Evolutionary conservation across 805 yeast genomes (phyloP).

Genomic region (Starmerella gropengiesseri): DNA sequence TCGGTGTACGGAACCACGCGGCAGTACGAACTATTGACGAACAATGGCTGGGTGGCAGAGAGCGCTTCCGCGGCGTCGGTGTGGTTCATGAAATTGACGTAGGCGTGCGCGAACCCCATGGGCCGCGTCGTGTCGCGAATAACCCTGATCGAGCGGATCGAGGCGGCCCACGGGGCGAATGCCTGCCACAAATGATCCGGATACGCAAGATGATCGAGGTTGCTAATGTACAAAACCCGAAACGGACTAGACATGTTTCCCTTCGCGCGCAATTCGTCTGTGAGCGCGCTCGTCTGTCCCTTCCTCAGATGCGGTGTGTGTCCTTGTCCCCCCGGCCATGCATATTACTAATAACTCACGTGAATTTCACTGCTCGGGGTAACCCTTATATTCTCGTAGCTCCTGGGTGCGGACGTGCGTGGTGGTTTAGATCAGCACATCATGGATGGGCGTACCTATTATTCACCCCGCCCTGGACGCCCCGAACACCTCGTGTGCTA

Average conservation of each 20-base stretch:
- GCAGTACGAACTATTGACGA: slow-evolving; percentile 21
- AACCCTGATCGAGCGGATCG: slow-evolving; percentile 17
- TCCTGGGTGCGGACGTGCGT: too few species aligned
- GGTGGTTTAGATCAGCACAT: too few species aligned
- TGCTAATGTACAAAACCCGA: slow-evolving; percentile 22
- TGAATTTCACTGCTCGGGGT: too few species aligned
- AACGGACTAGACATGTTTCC: slow-evolving; percentile 6
- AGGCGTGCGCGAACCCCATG: slow-evolving; percentile 18
- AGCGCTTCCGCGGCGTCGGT: slow-evolving; percentile 19
- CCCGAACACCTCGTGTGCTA: too few species aligned
- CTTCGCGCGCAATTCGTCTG: slow-evolving; percentile 3
- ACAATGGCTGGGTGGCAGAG: slow-evolving; percentile 18
- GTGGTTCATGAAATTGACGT: slow-evolving; percentile 19
- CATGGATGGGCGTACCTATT: too few species aligned
- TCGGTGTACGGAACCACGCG: slow-evolving; percentile 19
- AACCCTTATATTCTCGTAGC: too few species aligned
- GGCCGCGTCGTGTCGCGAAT: slow-evolving; percentile 20
- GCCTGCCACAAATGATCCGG: slow-evolving; percentile 22
- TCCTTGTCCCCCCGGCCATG: too few species aligned
- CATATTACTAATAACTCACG: too few species aligned
- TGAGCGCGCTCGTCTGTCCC: slow-evolving; percentile 1
- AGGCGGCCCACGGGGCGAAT: slow-evolving; percentile 16
- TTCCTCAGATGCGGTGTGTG: too few species aligned
- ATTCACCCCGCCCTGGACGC: too few species aligned
- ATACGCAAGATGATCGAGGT: slow-evolving; percentile 20